Conservation (phyloP, 2,329 filamentous ascomycete species). For the Meredithiella fracta region DNA sequence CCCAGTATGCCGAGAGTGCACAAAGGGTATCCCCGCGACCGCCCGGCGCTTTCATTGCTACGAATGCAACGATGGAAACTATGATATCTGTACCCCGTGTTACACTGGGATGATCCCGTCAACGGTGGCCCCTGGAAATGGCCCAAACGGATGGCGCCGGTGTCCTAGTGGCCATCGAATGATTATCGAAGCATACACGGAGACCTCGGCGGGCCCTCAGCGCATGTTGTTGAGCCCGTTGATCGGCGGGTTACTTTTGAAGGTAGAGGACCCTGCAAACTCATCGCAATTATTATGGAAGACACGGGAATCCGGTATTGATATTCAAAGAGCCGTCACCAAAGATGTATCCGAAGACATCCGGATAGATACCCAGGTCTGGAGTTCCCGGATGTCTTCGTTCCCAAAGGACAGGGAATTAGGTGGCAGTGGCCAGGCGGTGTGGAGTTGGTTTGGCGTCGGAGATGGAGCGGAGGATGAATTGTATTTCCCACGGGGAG, state of each 20-base stretch:
- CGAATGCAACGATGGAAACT: slow-evolving; percentile 56
- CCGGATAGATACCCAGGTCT: not conserved
- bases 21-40: slow-evolving; percentile 50
- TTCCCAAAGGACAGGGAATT: slow-evolving; percentile 6
- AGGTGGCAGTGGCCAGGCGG: slow-evolving; percentile 35
- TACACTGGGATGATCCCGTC: slow-evolving; percentile 51
- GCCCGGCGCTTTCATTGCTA: slow-evolving; percentile 67
- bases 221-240: slow-evolving; percentile 54
- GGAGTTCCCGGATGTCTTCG: not conserved
- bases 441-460: slow-evolving; percentile 66
- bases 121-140: slow-evolving; percentile 58
- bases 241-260: slow-evolving; percentile 59
- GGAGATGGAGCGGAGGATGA: slow-evolving; percentile 46
- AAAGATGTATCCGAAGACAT: slow-evolving; percentile 32
- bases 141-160: slow-evolving; percentile 64
- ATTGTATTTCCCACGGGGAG: slow-evolving; percentile 65
- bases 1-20: slow-evolving; percentile 66
- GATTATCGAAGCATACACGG: slow-evolving; percentile 61
- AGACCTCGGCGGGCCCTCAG: slow-evolving; percentile 47
- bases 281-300: slow-evolving; percentile 5
- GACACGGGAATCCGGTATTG: slow-evolving; percentile 4
- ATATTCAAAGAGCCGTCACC: slow-evolving; percentile 4
- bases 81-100: slow-evolving; percentile 68
- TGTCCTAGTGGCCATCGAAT: slow-evolving; percentile 72
- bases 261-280: slow-evolving; percentile 17